Percentiles rank a stretch among this genome's conserved stretches.
Evolutionary conservation across 78 protist genomes (phyloP).

Genomic region (Emiliania huxleyi): DNA sequence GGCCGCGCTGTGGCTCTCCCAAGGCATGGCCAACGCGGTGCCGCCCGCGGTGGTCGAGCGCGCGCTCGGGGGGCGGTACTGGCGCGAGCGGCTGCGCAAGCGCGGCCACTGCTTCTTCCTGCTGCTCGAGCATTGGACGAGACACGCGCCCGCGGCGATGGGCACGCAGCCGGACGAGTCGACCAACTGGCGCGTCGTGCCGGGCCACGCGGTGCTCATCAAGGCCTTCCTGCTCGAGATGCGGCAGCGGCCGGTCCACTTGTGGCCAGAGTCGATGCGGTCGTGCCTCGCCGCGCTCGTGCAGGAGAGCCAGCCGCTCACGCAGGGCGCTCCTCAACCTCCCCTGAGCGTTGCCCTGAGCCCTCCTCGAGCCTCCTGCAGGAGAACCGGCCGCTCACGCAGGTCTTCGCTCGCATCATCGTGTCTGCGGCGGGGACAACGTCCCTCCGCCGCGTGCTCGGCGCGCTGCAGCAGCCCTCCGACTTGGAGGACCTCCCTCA

Average conservation of each 20-base stretch:
- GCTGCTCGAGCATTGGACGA: neutral
- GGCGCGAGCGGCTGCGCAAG: neutral
- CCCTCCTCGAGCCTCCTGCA: too few species aligned
- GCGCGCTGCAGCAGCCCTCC: neutral
- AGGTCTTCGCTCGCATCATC: neutral
- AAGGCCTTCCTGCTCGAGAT: neutral
- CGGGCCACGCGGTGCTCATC: neutral
- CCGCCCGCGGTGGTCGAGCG: neutral
- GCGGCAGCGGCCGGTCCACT: neutral
- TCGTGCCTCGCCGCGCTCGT: neutral
- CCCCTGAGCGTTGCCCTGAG: too few species aligned
- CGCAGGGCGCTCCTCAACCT: too few species aligned
- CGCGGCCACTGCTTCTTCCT: slow-evolving; percentile 10
- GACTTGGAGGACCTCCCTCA: too few species aligned
- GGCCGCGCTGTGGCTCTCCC: neutral
- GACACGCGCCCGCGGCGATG: neutral
- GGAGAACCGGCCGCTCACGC: too few species aligned
- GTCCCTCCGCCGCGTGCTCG: too few species aligned
- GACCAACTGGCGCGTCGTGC: neutral
- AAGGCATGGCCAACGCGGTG: neutral
- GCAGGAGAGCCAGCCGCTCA: neutral
- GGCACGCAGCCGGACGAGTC: neutral
- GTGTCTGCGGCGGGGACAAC: neutral
- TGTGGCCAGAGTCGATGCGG: neutral
- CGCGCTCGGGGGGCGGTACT: neutral